A percentile compares a stretch with the other conserved stretches of the same genome.
Evolutionary conservation across 2,329 filamentous ascomycete species (phyloP).

Genomic region (Dothideomycetidae sp.): DNA sequence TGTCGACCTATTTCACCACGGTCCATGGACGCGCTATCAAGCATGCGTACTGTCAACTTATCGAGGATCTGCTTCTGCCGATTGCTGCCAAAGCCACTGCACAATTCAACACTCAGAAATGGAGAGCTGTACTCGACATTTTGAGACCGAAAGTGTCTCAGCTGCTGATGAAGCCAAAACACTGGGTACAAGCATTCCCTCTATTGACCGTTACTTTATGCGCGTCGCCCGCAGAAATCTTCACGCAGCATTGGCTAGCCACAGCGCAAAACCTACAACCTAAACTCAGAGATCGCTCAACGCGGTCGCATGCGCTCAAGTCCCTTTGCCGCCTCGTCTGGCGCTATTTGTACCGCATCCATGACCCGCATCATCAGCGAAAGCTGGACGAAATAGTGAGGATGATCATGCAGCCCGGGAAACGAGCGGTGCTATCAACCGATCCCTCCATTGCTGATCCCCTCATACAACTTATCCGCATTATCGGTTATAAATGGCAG

Average conservation of each 20-base stretch:
- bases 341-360: slow-evolving; percentile 73
- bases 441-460: slow-evolving; percentile 78
- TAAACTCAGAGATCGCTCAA: slow-evolving; percentile 69
- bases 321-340: slow-evolving; percentile 82
- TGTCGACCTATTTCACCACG: slow-evolving; percentile 69
- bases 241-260: slow-evolving; percentile 74
- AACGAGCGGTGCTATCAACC: slow-evolving; percentile 65
- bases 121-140: slow-evolving; percentile 70
- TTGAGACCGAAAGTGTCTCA: slow-evolving; percentile 66
- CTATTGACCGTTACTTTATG: slow-evolving; percentile 78
- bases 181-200: slow-evolving; percentile 83
- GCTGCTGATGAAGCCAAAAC: slow-evolving; percentile 79
- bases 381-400: slow-evolving; percentile 85
- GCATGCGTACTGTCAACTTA: slow-evolving; percentile 82
- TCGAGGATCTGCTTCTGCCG: slow-evolving; percentile 74
- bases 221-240: slow-evolving; percentile 70
- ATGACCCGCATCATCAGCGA: slow-evolving; percentile 54
- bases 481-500: slow-evolving; percentile 85
- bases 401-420: slow-evolving; percentile 67
- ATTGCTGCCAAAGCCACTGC: slow-evolving; percentile 68
- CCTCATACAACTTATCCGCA: slow-evolving; percentile 81
- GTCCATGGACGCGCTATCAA: slow-evolving; percentile 85
- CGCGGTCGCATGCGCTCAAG: slow-evolving; percentile 67
- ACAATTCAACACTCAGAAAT: slow-evolving; percentile 68
- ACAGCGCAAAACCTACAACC: slow-evolving; percentile 63